Conservation (phyloP, 2,329 filamentous ascomycete species). For the Lachnum nothofagi region DNA sequence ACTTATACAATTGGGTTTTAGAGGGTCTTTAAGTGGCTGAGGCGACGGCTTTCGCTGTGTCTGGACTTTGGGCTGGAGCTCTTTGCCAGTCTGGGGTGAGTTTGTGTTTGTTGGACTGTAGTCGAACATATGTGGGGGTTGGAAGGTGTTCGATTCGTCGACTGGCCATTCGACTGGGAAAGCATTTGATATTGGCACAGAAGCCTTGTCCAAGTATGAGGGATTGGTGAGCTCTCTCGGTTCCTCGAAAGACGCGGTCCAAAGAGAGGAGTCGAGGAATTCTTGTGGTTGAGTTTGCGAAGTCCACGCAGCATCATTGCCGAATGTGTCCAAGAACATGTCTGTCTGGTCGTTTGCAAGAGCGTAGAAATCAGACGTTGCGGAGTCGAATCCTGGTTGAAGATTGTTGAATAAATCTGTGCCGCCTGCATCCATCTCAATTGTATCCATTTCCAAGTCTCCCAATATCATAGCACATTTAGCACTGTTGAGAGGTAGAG, state of each 20-base stretch:
- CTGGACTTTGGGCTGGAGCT: neutral
- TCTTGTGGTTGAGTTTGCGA: neutral
- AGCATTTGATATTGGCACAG: neutral
- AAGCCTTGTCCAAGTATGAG: neutral
- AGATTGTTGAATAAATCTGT: neutral
- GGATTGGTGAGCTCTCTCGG: neutral
- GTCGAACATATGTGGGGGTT: no score
- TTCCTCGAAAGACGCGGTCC: neutral
- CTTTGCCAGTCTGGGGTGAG: neutral
- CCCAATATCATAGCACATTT: neutral
- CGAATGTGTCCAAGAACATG: neutral
- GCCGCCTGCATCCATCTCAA: neutral
- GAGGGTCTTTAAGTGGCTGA: neutral
- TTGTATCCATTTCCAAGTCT: neutral
- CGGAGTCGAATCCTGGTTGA: neutral
- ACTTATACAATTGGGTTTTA: no score
- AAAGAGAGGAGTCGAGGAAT: neutral
- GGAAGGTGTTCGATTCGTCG: neutral
- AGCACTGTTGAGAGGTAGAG: slow-evolving; percentile 1
- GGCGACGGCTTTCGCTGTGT: neutral
- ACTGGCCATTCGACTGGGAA: neutral
- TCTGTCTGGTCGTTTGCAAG: neutral
- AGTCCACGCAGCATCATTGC: neutral
- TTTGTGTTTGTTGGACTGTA: no score
- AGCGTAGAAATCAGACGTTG: neutral